Evolutionary conservation across 31 red algal genomes (phyloP).

Genomic region (Endocladia muricata): DNA sequence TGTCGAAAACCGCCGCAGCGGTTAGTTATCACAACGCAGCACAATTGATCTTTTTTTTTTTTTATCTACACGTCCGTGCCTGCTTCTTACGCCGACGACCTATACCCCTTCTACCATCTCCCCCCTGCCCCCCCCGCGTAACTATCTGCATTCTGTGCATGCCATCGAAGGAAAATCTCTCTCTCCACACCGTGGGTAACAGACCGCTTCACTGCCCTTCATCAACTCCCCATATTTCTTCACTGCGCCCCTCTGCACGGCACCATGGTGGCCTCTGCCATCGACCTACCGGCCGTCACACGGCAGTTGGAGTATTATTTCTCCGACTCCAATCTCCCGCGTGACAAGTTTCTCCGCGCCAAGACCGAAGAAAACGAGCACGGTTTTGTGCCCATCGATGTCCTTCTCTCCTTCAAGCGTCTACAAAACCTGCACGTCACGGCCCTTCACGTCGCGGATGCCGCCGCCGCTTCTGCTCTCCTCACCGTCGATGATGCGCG

Average conservation of each 20-base stretch:
- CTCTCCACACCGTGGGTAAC: too few species aligned
- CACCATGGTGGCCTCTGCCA: conserved; percentile 9
- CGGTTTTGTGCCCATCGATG: conserved; percentile 63
- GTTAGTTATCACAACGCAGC: too few species aligned
- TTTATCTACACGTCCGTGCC: too few species aligned
- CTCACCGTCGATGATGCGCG: conserved; percentile 43
- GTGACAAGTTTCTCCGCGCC: conserved; percentile 87
- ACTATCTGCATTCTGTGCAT: too few species aligned
- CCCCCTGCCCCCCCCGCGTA: too few species aligned
- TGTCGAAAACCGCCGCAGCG: too few species aligned
- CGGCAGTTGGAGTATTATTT: conserved; percentile 98
- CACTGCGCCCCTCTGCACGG: not conserved
- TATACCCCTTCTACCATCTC: too few species aligned
- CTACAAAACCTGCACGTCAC: conserved; percentile 32
- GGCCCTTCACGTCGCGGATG: conserved; percentile 27
- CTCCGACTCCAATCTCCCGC: conserved; percentile 91
- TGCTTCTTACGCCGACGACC: too few species aligned
- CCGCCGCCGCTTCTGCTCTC: conserved; percentile 27
- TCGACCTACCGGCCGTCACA: conserved; percentile 46
- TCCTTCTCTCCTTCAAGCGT: conserved; percentile 69
- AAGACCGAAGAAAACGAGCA: conserved; percentile 76
- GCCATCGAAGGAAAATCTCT: too few species aligned
- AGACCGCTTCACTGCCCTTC: too few species aligned
- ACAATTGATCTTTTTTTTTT: too few species aligned
- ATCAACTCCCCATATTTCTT: not conserved